Evolutionary conservation across 106 monocot species (phyloP).

Genomic region (Platanthera guangdongensis): DNA sequence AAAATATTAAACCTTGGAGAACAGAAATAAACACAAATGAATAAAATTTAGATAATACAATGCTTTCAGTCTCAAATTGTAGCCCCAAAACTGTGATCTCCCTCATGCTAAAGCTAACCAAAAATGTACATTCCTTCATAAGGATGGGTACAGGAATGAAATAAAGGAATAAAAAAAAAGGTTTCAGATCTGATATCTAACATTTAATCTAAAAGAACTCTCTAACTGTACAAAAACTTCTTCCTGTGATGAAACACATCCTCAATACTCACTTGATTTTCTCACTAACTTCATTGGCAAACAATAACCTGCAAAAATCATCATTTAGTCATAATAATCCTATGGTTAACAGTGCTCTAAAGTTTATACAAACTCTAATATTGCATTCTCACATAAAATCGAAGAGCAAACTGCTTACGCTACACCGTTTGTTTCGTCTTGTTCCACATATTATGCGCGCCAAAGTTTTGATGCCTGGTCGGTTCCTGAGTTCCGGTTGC

Average conservation of each 20-base stretch:
- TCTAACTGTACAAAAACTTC: neutral
- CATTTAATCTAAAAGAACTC: neutral
- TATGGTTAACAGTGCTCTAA: neutral
- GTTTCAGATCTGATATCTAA: neutral
- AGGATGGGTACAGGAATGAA: neutral
- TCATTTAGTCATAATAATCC: neutral
- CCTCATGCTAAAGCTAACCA: neutral
- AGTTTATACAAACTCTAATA: neutral
- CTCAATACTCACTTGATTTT: neutral
- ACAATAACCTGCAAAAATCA: neutral
- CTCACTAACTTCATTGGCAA: neutral
- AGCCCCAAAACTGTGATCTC: neutral
- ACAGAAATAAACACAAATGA: neutral
- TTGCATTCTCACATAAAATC: neutral
- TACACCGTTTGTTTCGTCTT: neutral
- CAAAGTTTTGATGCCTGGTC: neutral
- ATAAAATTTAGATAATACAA: neutral
- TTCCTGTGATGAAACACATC: neutral
- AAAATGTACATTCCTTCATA: conserved; percentile 9
- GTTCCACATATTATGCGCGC: too few species aligned
- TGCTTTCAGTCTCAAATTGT: neutral
- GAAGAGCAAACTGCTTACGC: neutral
- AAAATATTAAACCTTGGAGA: neutral
- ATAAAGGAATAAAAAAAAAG: neutral
- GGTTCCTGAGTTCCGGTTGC: neutral